phyloP scores from a whole-genome alignment of 106 monocot genomes.

The Chionographis japonica region DNA sequence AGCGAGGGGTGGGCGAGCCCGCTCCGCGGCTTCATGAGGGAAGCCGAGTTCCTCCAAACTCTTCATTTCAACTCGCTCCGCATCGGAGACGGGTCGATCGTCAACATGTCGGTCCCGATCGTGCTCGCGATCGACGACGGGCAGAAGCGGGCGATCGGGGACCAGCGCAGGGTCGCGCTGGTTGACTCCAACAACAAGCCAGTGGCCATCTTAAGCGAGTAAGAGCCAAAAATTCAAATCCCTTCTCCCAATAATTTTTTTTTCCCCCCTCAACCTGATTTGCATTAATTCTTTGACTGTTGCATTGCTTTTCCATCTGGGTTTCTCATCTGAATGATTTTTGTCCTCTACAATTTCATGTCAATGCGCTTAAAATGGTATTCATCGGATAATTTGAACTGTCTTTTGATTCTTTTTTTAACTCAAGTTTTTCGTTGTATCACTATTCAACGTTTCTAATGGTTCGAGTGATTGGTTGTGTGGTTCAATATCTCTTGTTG shows the following conservation, averaged over 20 bases:
- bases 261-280: not conserved
- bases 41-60: constrained; percentile 99
- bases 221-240: constrained; percentile 9
- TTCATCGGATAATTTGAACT: too few relatives aligned
- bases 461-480: too few relatives aligned
- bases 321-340: too few relatives aligned
- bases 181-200: constrained; percentile 34
- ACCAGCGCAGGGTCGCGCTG: constrained; percentile 38
- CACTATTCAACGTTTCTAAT: too few relatives aligned
- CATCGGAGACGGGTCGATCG: constrained; percentile 47
- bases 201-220: constrained; percentile 69
- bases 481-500: too few relatives aligned
- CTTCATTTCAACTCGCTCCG: constrained; percentile 98
- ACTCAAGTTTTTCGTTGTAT: too few relatives aligned
- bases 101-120: constrained; percentile 97
- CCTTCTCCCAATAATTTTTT: not conserved
- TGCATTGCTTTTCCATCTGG: too few relatives aligned
- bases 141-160: constrained; percentile 61
- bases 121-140: constrained; percentile 83
- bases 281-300: not conserved
- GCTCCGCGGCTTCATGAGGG: constrained; percentile 89
- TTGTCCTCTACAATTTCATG: too few relatives aligned
- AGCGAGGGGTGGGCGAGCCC: constrained; percentile 99
- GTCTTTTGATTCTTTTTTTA: too few relatives aligned
- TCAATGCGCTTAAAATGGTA: too few relatives aligned